Conservation (phyloP, 2,329 filamentous ascomycete species). For the Verticillium albo-atrum region DNA sequence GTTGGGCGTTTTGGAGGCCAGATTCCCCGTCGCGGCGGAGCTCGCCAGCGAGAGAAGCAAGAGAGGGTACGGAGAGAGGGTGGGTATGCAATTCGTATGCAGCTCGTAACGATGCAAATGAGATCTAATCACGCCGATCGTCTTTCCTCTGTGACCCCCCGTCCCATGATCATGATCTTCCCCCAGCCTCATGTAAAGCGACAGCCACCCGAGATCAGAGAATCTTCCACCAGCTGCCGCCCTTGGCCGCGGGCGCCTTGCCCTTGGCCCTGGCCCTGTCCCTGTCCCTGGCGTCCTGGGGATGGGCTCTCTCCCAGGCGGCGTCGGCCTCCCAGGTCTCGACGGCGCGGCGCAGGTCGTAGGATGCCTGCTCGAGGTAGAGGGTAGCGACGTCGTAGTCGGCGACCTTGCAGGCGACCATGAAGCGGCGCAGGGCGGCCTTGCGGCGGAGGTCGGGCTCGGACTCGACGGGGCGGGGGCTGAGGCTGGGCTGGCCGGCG, state of each 20-base stretch:
- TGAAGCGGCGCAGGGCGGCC: conserved; percentile 67
- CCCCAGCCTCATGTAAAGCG: background rate
- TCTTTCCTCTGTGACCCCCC: background rate
- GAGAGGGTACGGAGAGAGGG: background rate
- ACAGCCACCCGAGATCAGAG: background rate
- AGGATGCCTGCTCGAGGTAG: conserved; percentile 67
- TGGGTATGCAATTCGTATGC: background rate
- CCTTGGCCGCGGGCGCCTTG: background rate
- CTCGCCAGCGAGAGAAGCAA: background rate
- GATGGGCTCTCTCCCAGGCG: conserved; percentile 58
- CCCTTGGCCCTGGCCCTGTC: background rate
- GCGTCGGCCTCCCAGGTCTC: conserved; percentile 66
- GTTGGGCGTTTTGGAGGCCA: background rate
- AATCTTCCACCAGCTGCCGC: background rate
- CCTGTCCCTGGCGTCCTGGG: background rate
- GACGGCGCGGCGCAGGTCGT: conserved; percentile 62
- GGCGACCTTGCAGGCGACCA: conserved; percentile 72
- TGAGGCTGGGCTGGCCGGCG: conserved; percentile 58
- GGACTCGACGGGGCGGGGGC: conserved; percentile 65
- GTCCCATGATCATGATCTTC: too few species aligned
- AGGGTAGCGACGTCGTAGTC: conserved; percentile 73
- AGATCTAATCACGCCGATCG: background rate
- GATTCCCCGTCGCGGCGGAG: background rate
- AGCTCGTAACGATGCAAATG: background rate
- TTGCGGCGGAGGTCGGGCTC: conserved; percentile 72